Base-by-base conservation (phyloP, 805 yeast species). In the Komagataella pastoris region DNA sequence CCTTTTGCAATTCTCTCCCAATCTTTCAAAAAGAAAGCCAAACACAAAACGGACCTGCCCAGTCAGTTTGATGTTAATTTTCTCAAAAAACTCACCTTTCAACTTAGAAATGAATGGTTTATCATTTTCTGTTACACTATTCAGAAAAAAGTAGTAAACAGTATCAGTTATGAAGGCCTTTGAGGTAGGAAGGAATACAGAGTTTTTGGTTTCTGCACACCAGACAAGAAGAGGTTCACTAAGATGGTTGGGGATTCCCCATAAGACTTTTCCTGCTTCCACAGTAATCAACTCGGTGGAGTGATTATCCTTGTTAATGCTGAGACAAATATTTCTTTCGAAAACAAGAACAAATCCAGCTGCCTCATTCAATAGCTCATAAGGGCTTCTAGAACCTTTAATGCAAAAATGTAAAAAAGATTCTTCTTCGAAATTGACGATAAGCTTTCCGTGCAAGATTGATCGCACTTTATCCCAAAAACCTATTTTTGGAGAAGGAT, bases 391-490 rank as follows among this genome's bases (percentile, higher is more conserved):
- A 0, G 91, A 79, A 1, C 95, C 93, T 60, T 87, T 85, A 59
- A 84, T 69, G 2, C 79, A 73, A 6, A 84, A 74, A 52, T 79
- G 76, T 47, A 85, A 70, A 17, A 72, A 70, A 10, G 80, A 76
- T 1, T 75, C 68, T 19, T 76, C 64, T 2, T 66, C 65, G 73
- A 86, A 76, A 14, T 66, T 61, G 52, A 88, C 71, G 51, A 83
- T 65, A 6, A 56, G 23, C 17, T 78, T 75, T 0, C 96, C 95
- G 67, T 90, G 97, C 58, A 88, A 68, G 14, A 84, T 72, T 24
- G 81, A 73, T 49, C 96, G 69, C 24, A 88, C 65, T 62, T 89
- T 91, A 65, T 90, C 98, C 98, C 98, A 90, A 57, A 89, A 82
- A 0, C 98, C 98, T 12, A 88, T 67, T 57, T 84, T 85, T 3